Conservation (phyloP, 2,329 filamentous ascomycete genomes). For the Pseudogymnoascus sp. region DNA sequence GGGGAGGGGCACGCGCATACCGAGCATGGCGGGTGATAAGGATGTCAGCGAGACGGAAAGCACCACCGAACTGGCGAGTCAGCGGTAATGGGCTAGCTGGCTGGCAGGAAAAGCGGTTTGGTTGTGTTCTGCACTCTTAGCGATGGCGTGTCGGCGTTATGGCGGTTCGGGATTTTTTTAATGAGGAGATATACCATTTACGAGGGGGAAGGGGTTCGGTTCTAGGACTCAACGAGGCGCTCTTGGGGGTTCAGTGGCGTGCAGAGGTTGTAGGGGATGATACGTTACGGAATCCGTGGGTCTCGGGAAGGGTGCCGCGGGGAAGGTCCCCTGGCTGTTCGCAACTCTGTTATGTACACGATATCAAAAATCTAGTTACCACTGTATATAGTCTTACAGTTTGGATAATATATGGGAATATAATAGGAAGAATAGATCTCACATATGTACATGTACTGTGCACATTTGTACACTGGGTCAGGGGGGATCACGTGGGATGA, state of each 20-base stretch:
- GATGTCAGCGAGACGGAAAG: slow-evolving; percentile 2
- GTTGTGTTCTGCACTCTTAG: background rate
- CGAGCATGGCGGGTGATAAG: background rate
- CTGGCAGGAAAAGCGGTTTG: background rate
- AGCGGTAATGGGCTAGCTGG: background rate
- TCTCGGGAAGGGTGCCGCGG: background rate
- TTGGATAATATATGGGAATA: background rate
- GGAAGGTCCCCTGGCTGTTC: background rate
- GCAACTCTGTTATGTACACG: background rate
- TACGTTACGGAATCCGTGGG: background rate
- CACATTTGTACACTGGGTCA: too few species aligned
- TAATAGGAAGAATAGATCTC: background rate
- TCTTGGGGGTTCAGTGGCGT: background rate
- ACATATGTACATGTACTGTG: background rate
- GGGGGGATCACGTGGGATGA: background rate
- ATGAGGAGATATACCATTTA: background rate
- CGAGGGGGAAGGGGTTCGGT: background rate
- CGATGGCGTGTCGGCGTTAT: slow-evolving; percentile 1
- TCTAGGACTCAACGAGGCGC: background rate
- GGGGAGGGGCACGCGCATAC: background rate
- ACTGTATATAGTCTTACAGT: background rate
- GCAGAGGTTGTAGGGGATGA: background rate
- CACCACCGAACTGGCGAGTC: background rate
- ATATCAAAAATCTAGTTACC: background rate
- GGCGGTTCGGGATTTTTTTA: background rate